A percentile compares a stretch with the other conserved stretches of the same genome.
Conservation (phyloP, 2,329 filamentous ascomycete species). For the Pleurostoma richardsiae region DNA sequence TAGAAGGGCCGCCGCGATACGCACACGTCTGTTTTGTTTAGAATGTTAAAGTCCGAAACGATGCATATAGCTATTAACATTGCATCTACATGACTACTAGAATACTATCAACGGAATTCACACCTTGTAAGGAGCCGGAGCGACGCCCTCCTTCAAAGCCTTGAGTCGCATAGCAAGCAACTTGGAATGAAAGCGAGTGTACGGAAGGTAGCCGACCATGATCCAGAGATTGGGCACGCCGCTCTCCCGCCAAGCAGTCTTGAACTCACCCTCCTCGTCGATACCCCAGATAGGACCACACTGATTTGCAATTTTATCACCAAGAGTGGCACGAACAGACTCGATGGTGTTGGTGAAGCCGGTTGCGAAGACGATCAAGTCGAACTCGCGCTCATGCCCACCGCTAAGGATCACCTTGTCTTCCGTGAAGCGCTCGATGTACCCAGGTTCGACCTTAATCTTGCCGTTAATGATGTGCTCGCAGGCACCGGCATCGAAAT, state of each 20-base stretch:
- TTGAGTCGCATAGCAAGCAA: conserved; percentile 49
- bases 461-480: conserved; percentile 58
- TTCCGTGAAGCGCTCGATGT: conserved; percentile 45
- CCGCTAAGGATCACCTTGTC: conserved; percentile 44
- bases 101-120: background rate
- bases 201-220: conserved; percentile 58
- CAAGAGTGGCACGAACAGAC: conserved; percentile 56
- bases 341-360: conserved; percentile 66
- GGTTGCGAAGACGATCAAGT: conserved; percentile 60
- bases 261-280: conserved; percentile 51
- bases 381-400: conserved; percentile 50
- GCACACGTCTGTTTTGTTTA: too few species aligned
- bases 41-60: too few species aligned
- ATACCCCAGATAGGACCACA: conserved; percentile 59
- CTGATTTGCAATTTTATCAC: conserved; percentile 52
- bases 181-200: conserved; percentile 57
- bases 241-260: conserved; percentile 52
- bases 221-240: conserved; percentile 64
- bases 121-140: background rate
- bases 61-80: too few species aligned
- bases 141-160: conserved; percentile 26
- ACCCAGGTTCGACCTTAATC: conserved; percentile 57
- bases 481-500: conserved; percentile 63
- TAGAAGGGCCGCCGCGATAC: too few species aligned
- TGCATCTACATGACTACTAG: too few species aligned